These are phyloP conservation scores for Phaeosphaeria sp. DNA, from an alignment of 2,329 filamentous ascomycete species.

Conservation along the genomic window DNA sequence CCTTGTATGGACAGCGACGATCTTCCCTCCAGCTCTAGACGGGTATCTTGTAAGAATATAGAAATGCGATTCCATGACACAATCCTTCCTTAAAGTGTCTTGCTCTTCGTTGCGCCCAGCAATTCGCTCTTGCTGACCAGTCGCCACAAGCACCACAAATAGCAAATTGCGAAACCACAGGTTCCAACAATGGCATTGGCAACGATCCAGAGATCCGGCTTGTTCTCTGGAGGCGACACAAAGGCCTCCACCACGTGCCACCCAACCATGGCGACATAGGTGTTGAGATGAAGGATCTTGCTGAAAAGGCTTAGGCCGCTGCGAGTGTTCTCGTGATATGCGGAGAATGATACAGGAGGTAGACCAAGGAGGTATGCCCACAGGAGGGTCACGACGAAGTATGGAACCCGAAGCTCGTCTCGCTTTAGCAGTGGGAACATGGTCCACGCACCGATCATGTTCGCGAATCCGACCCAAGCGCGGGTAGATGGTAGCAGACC, in stretches of 20 bases:
- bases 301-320: conserved; percentile 61
- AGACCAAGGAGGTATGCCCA: conserved; percentile 93
- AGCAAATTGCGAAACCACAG: conserved; percentile 84
- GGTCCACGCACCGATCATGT: conserved; percentile 88
- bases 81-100: conserved; percentile 45
- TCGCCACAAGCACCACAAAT: conserved; percentile 87
- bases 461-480: conserved; percentile 96
- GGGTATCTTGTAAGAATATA: conserved; percentile 27
- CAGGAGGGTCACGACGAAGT: conserved; percentile 80
- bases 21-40: conserved; percentile 37
- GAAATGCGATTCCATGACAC: conserved; percentile 4
- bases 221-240: conserved; percentile 71
- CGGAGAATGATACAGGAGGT: conserved; percentile 75
- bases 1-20: conserved; percentile 26
- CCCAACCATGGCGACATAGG: conserved; percentile 77
- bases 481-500: conserved; percentile 79
- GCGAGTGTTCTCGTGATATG: conserved; percentile 62
- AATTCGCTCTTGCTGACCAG: conserved; percentile 66
- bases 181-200: conserved; percentile 87
- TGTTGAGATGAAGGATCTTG: conserved; percentile 75
- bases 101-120: conserved; percentile 44
- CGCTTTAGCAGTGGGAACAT: conserved; percentile 89
- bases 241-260: conserved; percentile 83
- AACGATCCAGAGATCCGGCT: conserved; percentile 95
- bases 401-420: conserved; percentile 84